Base-by-base conservation (phyloP, 176 grass and related monocot species). In the Dactylis glomerata region DNA sequence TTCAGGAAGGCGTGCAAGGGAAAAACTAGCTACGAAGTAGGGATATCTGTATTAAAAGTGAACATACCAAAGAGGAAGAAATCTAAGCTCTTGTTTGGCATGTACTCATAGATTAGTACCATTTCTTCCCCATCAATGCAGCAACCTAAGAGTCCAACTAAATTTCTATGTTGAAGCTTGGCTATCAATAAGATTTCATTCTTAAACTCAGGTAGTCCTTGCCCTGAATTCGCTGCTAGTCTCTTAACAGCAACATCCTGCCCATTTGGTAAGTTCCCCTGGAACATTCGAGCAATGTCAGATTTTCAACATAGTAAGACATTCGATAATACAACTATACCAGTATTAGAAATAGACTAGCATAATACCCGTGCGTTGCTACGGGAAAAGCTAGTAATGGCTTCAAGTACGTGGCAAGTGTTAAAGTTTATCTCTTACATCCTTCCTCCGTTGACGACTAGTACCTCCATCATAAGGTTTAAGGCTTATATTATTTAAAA, bases 41-140 rank as follows among this genome's bases (percentile, higher is more conserved):
- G 7, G 9, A 67, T 2, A 58, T 49, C 31, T 11, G 56, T 37
- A 72, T 75, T 42, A 3, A 30, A 26, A 32, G 13, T 1, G 26
- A 19, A 22, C 54, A 84, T 68, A 92, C 91, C 84, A 77, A 92
- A 92, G 28, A 87, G 73, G 84, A 92, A 89, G 19, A 81, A 80
- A 85, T 92, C 87, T 65, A 92, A 82, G 20, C 91, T 92, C 82
- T 90, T 92, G 82, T 92, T 92, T 56, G 87, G 87, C 87, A 92
- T 82, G 19, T 85, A 90, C 54, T 92, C 83, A 0, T 92, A 90
- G 19, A 92, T 46, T 44, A 92, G 62, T 59, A 90, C 16, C 84
- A 81, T 90, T 81, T 92, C 87, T 74, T 87, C 84, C 55, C 28
- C 81, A 42, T 92, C 52, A 73, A 92, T 85, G 65, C 91, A 90